These are phyloP conservation scores for Sporothrix sp. DNA, from an alignment of 2,329 filamentous ascomycete genomes.

Conservation along the genomic window DNA sequence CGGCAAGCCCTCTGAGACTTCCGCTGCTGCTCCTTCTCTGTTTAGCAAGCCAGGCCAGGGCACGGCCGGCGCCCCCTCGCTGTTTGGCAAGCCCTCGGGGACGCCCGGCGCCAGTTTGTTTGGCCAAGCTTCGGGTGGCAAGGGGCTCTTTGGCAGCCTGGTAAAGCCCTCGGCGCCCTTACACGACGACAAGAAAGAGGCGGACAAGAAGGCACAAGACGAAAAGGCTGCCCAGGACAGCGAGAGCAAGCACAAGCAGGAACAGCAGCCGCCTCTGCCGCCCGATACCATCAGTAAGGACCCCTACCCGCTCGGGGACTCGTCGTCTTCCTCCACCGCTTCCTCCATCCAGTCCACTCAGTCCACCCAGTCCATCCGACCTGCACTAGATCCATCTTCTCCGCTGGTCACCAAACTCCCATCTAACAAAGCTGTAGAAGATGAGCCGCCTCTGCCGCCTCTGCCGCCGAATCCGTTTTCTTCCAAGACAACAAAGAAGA, in stretches of 20 bases:
- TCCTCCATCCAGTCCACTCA: constrained; percentile 26
- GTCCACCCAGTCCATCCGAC: constrained; percentile 20
- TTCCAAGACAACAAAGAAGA: constrained; percentile 11
- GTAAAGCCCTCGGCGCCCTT: not conserved
- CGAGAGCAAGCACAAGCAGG: constrained; percentile 24
- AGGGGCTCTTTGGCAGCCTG: constrained; percentile 7
- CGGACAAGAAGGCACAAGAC: constrained; percentile 29
- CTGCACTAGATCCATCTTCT: constrained; percentile 2
- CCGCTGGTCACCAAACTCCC: not conserved
- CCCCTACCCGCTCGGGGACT: constrained; percentile 39
- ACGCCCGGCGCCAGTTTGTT: constrained; percentile 6
- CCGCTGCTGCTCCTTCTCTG: not conserved
- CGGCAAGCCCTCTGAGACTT: not conserved
- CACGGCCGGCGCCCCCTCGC: not conserved
- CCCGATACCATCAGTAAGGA: constrained; percentile 47
- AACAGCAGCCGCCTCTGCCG: constrained; percentile 33
- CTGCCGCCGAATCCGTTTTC: constrained; percentile 15
- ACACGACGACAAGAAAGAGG: not conserved
- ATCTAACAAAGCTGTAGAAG: constrained; percentile 20
- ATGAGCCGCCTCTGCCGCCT: constrained; percentile 17
- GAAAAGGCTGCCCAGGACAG: constrained; percentile 27
- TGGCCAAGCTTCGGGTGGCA: constrained; percentile 16
- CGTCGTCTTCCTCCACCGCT: constrained; percentile 41
- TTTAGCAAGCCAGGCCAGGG: constrained; percentile 18
- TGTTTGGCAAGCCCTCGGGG: constrained; percentile 18